phyloP scores from a whole-genome alignment of 495 filamentous ascomycete genomes.

The Saxophila tyrrhenica region DNA sequence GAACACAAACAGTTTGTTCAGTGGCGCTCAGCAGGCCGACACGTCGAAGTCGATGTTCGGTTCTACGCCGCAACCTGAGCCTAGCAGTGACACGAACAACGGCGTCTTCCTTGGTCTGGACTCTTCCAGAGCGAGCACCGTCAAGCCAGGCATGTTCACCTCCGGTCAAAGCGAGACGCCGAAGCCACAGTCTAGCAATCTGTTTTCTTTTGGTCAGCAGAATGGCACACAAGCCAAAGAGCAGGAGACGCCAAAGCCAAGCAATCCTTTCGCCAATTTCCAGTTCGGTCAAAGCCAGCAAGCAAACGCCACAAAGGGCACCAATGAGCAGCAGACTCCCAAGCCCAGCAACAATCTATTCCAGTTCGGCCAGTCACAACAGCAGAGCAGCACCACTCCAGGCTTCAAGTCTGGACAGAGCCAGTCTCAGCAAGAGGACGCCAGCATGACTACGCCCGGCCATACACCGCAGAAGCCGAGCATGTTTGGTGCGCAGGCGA shows the following conservation, averaged over 20 bases:
- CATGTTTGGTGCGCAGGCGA: not conserved
- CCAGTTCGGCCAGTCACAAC: not conserved
- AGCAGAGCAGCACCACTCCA: not conserved
- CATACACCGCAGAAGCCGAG: constrained; percentile 13
- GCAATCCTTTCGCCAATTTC: not conserved
- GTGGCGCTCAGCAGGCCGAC: not conserved
- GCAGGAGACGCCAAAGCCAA: constrained; percentile 9
- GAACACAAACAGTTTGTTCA: not conserved
- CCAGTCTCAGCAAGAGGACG: constrained; percentile 10
- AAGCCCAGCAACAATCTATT: not conserved
- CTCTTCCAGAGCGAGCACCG: not conserved
- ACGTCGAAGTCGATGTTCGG: not conserved
- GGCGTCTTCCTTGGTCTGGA: constrained; percentile 1
- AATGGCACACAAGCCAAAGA: not conserved
- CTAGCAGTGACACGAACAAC: not conserved
- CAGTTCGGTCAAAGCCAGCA: constrained; percentile 1
- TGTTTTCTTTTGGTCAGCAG: not conserved
- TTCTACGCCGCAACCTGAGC: constrained; percentile 1
- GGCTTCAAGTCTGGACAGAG: constrained; percentile 5
- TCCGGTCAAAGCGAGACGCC: not conserved
- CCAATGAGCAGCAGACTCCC: not conserved
- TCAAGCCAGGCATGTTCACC: constrained; percentile 3
- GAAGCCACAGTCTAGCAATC: not conserved
- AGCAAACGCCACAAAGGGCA: too few relatives aligned
- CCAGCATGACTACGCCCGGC: constrained; percentile 12